Percentiles rank a stretch among this genome's conserved stretches.
Evolutionary conservation across 352 stramenopile species (phyloP).

Genomic region (Globisporangium acanthophoron): DNA sequence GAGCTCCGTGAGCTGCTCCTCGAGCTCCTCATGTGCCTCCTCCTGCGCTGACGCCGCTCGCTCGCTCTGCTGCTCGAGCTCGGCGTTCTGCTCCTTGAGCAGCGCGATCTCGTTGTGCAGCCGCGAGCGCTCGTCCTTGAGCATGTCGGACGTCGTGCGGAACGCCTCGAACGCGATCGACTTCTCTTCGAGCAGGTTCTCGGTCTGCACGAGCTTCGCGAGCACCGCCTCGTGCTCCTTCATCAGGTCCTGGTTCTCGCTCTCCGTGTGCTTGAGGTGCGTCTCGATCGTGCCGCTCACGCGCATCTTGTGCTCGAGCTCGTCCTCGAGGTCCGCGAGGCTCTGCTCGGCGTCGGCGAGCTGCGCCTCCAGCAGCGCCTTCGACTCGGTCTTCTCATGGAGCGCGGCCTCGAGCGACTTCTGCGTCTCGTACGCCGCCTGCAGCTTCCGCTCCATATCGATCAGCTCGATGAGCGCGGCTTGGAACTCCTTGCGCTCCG

Average conservation of each 20-base stretch:
- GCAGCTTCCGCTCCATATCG: constrained; percentile 61
- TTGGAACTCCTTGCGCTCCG: constrained; percentile 58
- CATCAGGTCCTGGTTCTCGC: constrained; percentile 39
- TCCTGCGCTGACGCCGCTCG: constrained; percentile 37
- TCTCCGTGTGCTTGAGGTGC: constrained; percentile 33
- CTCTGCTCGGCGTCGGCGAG: constrained; percentile 45
- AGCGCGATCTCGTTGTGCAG: constrained; percentile 49
- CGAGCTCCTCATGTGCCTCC: constrained; percentile 41
- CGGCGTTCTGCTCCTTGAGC: constrained; percentile 44
- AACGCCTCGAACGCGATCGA: constrained; percentile 56
- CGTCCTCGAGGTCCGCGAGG: constrained; percentile 41
- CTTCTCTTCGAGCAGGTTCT: constrained; percentile 55
- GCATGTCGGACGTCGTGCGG: constrained; percentile 51
- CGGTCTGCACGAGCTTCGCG: constrained; percentile 39
- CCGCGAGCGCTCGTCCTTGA: constrained; percentile 50
- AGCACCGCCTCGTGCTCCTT: constrained; percentile 41
- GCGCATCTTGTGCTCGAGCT: constrained; percentile 49
- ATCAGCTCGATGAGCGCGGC: constrained; percentile 58
- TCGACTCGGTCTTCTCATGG: constrained; percentile 44
- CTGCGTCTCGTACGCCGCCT: constrained; percentile 54
- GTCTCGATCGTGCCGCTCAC: constrained; percentile 48
- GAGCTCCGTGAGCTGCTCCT: constrained; percentile 51
- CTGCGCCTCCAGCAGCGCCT: constrained; percentile 36
- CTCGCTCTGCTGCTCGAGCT: constrained; percentile 36
- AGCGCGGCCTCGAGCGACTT: constrained; percentile 43